Evolutionary conservation across 257 asterid genomes (phyloP), one percentile per base, ranked within the genome.

Genomic region (Echites panduratus): DNA sequence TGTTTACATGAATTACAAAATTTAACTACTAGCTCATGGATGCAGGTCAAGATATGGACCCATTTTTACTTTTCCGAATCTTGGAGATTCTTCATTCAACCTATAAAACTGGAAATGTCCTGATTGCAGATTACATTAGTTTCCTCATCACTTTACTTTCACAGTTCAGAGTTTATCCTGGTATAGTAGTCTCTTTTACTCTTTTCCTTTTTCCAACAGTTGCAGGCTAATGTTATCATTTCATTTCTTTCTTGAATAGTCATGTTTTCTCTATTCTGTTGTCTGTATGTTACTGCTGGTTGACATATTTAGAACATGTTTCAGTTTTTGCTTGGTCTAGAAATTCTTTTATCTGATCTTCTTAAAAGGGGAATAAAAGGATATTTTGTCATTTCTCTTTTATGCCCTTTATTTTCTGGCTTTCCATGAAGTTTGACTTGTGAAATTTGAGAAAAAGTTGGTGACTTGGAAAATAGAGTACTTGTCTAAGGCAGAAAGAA

Each of bases 91-190:
- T 94, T 76, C 89, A 87, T 73, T 86, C 92, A 63, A 87, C 90
- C 54, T 92, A 82, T 75, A 87, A 79, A 83, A 90, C 87, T 72
- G 97, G 99, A 64, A 96, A 86, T 78, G 85, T 94, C 81, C 79
- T 73, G 77, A 76, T 80, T 79, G 89, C 89, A 53, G 97, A 91
- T 78, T 88, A 91, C 78, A 78, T 84, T 73, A 90, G 99, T 85
- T 87, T 94, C 84, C 87, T 79, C 67, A 74, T 89, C 81, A 91
- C 99, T 52, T 76, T 94, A 75, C 89, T 94, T 74, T 84, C 95
- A 35, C 93, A 73, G 75, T 89, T 89, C 83, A 84, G 67, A 76
- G 90, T 83, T 76, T 78, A 79, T 86, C 92, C 96, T 1, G 97
- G 99, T 94, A 91, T 58, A 52, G 77, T 66, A 75, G 26, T 54